Conservation (phyloP, 2,329 filamentous ascomycete species). For the Sporothrix dimorphospora region DNA sequence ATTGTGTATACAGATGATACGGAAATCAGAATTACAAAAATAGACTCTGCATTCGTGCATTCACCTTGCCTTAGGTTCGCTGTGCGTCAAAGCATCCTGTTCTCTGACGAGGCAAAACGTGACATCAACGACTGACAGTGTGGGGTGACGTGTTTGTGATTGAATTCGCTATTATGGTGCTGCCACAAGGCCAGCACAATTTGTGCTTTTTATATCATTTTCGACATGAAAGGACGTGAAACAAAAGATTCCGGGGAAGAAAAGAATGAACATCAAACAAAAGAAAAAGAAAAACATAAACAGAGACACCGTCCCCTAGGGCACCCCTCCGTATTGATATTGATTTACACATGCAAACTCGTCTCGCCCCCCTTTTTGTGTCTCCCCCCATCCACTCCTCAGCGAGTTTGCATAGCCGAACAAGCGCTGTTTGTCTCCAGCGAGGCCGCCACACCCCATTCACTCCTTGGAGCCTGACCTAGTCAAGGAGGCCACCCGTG, state of each 20-base stretch:
- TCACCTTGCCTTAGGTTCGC: background rate
- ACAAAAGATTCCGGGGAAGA: background rate
- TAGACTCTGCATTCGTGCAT: constrained; percentile 1
- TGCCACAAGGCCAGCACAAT: background rate
- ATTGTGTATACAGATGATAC: constrained; percentile 25
- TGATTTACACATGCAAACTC: constrained; percentile 24
- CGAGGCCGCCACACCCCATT: background rate
- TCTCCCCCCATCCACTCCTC: background rate
- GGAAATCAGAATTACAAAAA: constrained; percentile 7
- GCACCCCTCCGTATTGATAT: background rate
- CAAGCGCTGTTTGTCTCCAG: background rate
- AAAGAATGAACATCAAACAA: background rate
- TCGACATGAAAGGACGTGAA: background rate
- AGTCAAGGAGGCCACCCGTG: background rate
- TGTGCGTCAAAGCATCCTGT: too few relatives aligned
- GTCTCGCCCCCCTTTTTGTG: background rate
- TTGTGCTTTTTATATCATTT: constrained; percentile 6
- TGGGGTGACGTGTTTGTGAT: background rate
- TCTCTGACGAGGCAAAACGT: background rate
- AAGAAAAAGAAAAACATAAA: constrained; percentile 3
- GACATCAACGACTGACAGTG: background rate
- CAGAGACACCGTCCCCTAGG: background rate
- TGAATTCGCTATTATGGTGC: constrained; percentile 17
- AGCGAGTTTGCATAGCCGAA: constrained; percentile 11
- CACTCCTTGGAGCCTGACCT: background rate